phyloP scores from a whole-genome alignment of 495 filamentous ascomycete genomes.

The Xylaria bambusicola region DNA sequence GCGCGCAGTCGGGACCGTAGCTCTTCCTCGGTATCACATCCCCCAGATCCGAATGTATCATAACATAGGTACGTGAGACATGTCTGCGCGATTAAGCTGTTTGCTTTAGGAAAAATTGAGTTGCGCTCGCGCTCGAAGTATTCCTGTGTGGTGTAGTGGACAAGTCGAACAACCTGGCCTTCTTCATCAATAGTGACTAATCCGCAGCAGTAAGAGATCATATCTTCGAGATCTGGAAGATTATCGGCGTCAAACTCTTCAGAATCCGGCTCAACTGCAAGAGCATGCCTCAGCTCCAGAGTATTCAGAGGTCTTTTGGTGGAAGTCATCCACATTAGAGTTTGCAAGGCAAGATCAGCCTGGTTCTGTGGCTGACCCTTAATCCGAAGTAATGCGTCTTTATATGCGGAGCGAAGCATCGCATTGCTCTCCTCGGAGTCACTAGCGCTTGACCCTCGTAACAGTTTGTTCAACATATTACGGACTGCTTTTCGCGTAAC shows the following conservation, averaged over 20 bases:
- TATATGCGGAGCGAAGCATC: background rate
- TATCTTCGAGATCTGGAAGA: background rate
- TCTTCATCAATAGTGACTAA: background rate
- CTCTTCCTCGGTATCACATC: background rate
- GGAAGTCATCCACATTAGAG: background rate
- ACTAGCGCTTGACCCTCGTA: no score
- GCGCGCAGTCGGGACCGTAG: background rate
- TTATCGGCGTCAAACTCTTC: background rate
- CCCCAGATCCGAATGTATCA: background rate
- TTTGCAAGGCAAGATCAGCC: background rate
- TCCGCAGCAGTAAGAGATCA: background rate
- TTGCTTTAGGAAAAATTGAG: background rate
- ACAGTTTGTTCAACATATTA: no score
- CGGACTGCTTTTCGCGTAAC: no score
- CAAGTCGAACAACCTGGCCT: background rate
- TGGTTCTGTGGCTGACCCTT: background rate
- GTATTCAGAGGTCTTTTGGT: background rate
- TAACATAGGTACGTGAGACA: conserved; percentile 3
- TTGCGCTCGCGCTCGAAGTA: background rate
- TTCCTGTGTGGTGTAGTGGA: background rate
- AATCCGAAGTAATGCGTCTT: background rate
- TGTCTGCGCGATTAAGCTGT: background rate
- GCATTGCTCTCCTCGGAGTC: no score
- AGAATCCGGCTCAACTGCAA: background rate
- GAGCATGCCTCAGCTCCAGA: background rate